These are phyloP conservation scores for Casaregolazyma lundiana DNA, from an alignment of 1,139 yeast genomes.

Conservation along the genomic window DNA sequence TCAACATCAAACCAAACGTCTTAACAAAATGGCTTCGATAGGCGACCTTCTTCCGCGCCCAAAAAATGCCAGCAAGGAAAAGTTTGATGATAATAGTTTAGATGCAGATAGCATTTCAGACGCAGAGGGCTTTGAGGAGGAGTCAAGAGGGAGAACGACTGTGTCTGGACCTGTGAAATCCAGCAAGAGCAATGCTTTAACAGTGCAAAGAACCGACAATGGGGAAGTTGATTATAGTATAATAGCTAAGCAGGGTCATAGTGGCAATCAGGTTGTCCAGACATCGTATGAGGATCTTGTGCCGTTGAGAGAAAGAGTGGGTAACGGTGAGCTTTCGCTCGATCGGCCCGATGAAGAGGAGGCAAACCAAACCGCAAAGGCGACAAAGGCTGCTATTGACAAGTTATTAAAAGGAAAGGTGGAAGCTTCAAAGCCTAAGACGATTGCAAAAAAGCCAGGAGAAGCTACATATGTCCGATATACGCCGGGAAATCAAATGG, in stretches of 20 bases:
- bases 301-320: conserved; percentile 44
- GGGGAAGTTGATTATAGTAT: conserved; percentile 35
- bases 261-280: conserved; percentile 33
- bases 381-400: conserved; percentile 48
- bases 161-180: conserved; percentile 9
- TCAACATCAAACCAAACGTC: not conserved
- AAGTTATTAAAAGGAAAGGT: conserved; percentile 40
- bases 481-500: conserved; percentile 43
- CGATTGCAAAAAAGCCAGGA: conserved; percentile 24
- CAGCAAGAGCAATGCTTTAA: conserved; percentile 25
- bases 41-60: conserved; percentile 26
- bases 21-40: conserved; percentile 16
- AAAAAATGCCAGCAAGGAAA: conserved; percentile 14
- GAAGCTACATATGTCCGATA: conserved; percentile 45
- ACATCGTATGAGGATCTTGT: conserved; percentile 41
- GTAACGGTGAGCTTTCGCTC: conserved; percentile 33
- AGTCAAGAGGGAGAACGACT: not conserved
- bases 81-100: conserved; percentile 7
- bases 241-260: conserved; percentile 36
- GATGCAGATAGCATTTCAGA: not conserved
- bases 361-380: conserved; percentile 38
- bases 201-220: conserved; percentile 31
- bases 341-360: conserved; percentile 42
- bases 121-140: not conserved
- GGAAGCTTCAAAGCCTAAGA: conserved; percentile 30